Evolutionary conservation across 306 rosid species (phyloP).

Genomic region (Inga leiocalycina): DNA sequence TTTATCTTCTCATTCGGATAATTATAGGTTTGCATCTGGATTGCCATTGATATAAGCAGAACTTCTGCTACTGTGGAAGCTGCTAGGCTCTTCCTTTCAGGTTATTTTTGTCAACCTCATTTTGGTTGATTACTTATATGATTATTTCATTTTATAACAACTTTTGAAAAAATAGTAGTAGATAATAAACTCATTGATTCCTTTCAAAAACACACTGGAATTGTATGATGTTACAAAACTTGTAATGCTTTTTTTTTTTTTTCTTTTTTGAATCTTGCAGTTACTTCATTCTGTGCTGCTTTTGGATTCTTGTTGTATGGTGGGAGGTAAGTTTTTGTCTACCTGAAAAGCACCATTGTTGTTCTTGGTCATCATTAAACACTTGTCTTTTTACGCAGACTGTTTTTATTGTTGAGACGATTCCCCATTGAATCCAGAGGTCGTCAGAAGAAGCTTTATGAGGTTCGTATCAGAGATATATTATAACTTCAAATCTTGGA

Average conservation of each 20-base stretch:
- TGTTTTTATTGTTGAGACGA: slow-evolving; percentile 73
- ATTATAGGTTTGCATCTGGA: slow-evolving; percentile 73
- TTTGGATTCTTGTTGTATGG: slow-evolving; percentile 80
- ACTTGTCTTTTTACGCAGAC: slow-evolving; percentile 35
- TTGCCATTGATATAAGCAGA: slow-evolving; percentile 43
- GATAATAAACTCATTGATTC: not conserved
- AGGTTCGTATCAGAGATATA: slow-evolving; percentile 43
- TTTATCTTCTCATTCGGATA: slow-evolving; percentile 33
- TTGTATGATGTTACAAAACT: slow-evolving; percentile 26
- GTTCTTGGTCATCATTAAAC: not conserved
- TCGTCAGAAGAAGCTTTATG: slow-evolving; percentile 77
- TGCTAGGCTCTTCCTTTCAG: slow-evolving; percentile 74
- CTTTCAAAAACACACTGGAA: not conserved
- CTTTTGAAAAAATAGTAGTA: not conserved
- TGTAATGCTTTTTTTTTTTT: not conserved
- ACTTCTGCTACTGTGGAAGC: slow-evolving; percentile 44
- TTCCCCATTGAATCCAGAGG: slow-evolving; percentile 91
- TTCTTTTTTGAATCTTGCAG: slow-evolving; percentile 40
- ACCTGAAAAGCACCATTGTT: not conserved
- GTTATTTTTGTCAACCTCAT: slow-evolving; percentile 21
- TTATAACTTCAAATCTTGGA: slow-evolving; percentile 1
- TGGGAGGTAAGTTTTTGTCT: slow-evolving; percentile 62
- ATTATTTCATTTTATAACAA: not conserved
- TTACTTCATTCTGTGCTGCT: slow-evolving; percentile 63
- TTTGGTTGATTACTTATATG: not conserved